Conservation (phyloP, 345 rosid species). For the Noccaea bulbosa region DNA sequence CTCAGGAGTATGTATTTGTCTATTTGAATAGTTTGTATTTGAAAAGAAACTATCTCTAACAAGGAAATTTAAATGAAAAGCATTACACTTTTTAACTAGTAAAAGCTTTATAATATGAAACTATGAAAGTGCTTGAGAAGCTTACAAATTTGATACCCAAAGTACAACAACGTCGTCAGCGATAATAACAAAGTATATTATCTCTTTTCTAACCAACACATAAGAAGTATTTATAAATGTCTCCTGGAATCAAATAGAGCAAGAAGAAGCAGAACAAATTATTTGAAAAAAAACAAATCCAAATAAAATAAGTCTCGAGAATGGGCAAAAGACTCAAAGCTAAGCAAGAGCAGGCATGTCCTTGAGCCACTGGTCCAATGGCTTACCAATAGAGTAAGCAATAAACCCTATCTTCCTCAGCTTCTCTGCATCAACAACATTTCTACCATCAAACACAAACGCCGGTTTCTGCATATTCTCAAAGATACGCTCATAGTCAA, state of each 20-base stretch:
- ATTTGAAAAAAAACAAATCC: not conserved
- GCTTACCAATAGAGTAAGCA: constrained; percentile 23
- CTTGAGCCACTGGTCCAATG: constrained; percentile 28
- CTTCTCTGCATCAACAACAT: constrained; percentile 22
- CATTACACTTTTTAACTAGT: not conserved
- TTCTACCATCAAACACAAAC: constrained; percentile 26
- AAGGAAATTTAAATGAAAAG: too few species aligned
- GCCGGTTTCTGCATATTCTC: constrained; percentile 27
- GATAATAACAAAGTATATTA: not conserved
- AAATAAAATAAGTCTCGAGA: not conserved
- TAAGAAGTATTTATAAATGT: not conserved
- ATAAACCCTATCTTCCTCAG: constrained; percentile 25
- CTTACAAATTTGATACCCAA: not conserved
- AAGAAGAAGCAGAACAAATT: constrained; percentile 12
- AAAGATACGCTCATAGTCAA: constrained; percentile 12
- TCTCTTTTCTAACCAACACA: not conserved
- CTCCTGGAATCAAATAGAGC: not conserved
- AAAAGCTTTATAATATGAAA: not conserved
- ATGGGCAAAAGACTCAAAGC: not conserved
- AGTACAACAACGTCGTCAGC: not conserved
- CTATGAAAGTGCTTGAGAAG: not conserved
- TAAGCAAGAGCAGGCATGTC: constrained; percentile 31
- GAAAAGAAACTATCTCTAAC: too few species aligned
- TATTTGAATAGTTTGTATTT: too few species aligned
- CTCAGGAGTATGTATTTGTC: constrained; percentile 43